A percentile compares a stretch with the other conserved stretches of the same genome.
Evolutionary conservation across 257 asterid species (phyloP).

Genomic region (Verbena officinalis): DNA sequence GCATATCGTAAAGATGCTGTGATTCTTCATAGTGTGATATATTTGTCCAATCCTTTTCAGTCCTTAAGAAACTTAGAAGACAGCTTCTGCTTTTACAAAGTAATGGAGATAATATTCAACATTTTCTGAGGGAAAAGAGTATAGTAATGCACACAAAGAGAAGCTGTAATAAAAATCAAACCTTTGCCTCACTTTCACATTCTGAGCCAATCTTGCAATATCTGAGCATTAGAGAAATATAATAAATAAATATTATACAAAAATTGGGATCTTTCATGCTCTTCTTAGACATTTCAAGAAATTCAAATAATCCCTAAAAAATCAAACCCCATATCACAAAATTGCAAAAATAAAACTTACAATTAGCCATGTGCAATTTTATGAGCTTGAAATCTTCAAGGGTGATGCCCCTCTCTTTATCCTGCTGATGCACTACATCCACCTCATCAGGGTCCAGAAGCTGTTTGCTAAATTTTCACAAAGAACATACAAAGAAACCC

Average conservation of each 20-base stretch:
- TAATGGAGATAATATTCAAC: too few relatives aligned
- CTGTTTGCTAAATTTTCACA: conserved; percentile 57
- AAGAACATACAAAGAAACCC: background rate
- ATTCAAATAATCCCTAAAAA: background rate
- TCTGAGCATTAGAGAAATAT: conserved; percentile 39
- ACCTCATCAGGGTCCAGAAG: conserved; percentile 82
- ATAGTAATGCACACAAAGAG: background rate
- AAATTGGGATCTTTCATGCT: background rate
- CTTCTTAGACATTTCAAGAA: background rate
- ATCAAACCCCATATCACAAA: background rate
- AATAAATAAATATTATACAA: conserved; percentile 1
- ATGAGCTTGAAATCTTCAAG: conserved; percentile 90
- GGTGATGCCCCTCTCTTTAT: conserved; percentile 82
- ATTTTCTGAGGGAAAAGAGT: too few relatives aligned
- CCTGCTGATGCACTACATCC: conserved; percentile 72
- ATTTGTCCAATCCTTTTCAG: too few relatives aligned
- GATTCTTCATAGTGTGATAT: too few relatives aligned
- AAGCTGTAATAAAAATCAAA: conserved; percentile 29
- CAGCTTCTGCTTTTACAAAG: too few relatives aligned
- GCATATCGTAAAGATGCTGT: too few relatives aligned
- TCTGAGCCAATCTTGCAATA: conserved; percentile 84
- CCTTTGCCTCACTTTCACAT: conserved; percentile 95
- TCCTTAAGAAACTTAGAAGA: too few relatives aligned
- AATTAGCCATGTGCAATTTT: conserved; percentile 80
- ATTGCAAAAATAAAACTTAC: conserved; percentile 36